Evolutionary conservation across 345 rosid species (phyloP).

Genomic region (Rhodamnia argentea): DNA sequence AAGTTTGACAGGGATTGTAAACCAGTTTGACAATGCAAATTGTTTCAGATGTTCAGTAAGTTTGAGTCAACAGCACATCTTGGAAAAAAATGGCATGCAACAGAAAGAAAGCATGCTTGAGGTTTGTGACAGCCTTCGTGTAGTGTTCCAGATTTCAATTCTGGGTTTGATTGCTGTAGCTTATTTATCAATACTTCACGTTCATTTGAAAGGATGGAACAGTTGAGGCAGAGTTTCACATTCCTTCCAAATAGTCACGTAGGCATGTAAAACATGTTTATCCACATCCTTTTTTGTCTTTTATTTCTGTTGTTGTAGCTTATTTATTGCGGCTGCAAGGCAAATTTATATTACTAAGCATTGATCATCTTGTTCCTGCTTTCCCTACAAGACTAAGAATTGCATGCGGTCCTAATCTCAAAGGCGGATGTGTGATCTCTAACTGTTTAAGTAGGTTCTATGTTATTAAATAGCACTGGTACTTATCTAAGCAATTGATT

Average conservation of each 20-base stretch:
- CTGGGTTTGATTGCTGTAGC: not conserved
- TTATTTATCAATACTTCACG: not conserved
- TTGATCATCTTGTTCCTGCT: not conserved
- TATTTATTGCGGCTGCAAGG: not conserved
- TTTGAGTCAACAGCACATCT: too few relatives aligned
- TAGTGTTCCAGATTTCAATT: not conserved
- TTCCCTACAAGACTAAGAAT: not conserved
- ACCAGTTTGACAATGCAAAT: too few relatives aligned
- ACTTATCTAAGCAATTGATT: constrained; percentile 1
- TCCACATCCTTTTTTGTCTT: not conserved
- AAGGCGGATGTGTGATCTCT: not conserved
- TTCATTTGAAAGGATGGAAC: not conserved
- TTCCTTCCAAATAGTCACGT: not conserved
- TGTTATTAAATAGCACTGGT: not conserved
- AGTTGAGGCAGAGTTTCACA: not conserved
- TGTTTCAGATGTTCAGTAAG: too few relatives aligned
- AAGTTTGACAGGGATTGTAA: too few relatives aligned
- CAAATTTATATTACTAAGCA: not conserved
- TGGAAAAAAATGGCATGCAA: not conserved
- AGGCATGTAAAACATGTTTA: not conserved
- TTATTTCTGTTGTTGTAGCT: not conserved
- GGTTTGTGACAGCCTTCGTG: not conserved
- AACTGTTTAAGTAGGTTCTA: not conserved
- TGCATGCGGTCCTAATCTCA: not conserved
- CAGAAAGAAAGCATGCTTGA: not conserved